phyloP scores from a whole-genome alignment of 345 rosid genomes.

The Syzygium oleosum region DNA sequence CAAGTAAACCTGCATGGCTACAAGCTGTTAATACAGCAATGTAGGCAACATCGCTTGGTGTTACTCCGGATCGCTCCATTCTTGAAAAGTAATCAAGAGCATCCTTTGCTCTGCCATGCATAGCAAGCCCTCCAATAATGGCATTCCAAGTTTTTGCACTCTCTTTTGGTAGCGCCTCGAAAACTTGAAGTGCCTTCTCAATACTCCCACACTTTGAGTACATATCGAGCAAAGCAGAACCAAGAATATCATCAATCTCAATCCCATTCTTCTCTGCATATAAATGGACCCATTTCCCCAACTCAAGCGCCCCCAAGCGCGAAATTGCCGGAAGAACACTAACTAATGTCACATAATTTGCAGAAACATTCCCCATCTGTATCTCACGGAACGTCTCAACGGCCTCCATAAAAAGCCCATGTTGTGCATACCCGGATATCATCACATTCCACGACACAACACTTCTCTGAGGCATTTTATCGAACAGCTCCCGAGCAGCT shows the following conservation, averaged over 20 bases:
- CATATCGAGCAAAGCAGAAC: conserved; percentile 72
- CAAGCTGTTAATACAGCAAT: conserved; percentile 56
- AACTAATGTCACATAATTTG: conserved; percentile 56
- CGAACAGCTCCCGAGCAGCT: conserved; percentile 34
- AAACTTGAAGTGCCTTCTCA: conserved; percentile 53
- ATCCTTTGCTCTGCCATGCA: conserved; percentile 49
- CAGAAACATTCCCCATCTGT: conserved; percentile 34
- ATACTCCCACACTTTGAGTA: conserved; percentile 64
- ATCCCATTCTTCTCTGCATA: conserved; percentile 37
- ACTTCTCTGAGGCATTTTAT: conserved; percentile 46
- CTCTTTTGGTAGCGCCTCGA: conserved; percentile 32
- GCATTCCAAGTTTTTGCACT: conserved; percentile 60
- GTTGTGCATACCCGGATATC: conserved; percentile 63
- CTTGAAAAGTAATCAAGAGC: conserved; percentile 38
- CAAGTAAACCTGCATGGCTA: conserved; percentile 55
- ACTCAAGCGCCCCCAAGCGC: conserved; percentile 38
- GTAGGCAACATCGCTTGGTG: conserved; percentile 46
- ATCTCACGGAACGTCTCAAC: conserved; percentile 43
- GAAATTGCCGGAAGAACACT: conserved; percentile 64
- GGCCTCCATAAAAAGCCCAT: conserved; percentile 48
- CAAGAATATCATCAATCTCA: conserved; percentile 48
- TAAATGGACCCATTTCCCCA: conserved; percentile 69
- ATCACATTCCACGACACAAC: conserved; percentile 63
- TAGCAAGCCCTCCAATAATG: conserved; percentile 54
- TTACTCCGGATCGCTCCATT: conserved; percentile 35